Percentiles rank a stretch among this genome's conserved stretches.
Conservation (phyloP, 768 basidiomycete genomes). For the Coprinopsis sp. region DNA sequence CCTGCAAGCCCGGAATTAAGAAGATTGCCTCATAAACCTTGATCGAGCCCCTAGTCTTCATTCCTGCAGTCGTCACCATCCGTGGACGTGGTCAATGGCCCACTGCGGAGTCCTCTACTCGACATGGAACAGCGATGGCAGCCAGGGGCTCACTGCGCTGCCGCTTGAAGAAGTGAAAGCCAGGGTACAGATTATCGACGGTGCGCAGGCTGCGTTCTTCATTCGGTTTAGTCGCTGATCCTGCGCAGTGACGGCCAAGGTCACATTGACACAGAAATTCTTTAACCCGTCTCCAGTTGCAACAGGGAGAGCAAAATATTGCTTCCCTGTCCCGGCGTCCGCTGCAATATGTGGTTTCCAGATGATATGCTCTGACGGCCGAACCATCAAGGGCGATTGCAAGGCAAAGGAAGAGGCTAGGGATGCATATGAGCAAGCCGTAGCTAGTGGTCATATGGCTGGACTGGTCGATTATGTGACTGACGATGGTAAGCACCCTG, state of each 20-base stretch:
- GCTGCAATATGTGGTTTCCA: conserved; percentile 54
- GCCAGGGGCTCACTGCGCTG: conserved; percentile 21
- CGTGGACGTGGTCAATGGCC: no score
- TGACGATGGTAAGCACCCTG: conserved; percentile 41
- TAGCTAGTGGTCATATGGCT: conserved; percentile 34
- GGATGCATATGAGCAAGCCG: conserved; percentile 35
- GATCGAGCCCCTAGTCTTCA: no score
- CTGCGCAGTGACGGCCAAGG: conserved; percentile 39
- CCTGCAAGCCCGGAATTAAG: neutral
- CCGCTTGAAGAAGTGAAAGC: conserved; percentile 38
- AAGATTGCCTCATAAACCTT: neutral
- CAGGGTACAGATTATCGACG: conserved; percentile 39
- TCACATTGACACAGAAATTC: conserved; percentile 38
- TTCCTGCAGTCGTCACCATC: no score
- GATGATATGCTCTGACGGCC: conserved; percentile 40
- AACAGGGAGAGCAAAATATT: conserved; percentile 46
- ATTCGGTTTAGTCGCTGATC: neutral
- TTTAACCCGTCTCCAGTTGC: conserved; percentile 30
- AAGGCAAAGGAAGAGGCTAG: conserved; percentile 45
- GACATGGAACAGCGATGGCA: neutral
- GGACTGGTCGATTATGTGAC: conserved; percentile 46
- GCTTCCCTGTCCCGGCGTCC: conserved; percentile 54
- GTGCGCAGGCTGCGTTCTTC: conserved; percentile 21
- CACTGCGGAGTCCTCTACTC: neutral
- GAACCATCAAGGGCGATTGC: conserved; percentile 37